These are phyloP conservation scores for Claviceps pusilla DNA, from an alignment of 2,329 filamentous ascomycete genomes.

Conservation along the genomic window DNA sequence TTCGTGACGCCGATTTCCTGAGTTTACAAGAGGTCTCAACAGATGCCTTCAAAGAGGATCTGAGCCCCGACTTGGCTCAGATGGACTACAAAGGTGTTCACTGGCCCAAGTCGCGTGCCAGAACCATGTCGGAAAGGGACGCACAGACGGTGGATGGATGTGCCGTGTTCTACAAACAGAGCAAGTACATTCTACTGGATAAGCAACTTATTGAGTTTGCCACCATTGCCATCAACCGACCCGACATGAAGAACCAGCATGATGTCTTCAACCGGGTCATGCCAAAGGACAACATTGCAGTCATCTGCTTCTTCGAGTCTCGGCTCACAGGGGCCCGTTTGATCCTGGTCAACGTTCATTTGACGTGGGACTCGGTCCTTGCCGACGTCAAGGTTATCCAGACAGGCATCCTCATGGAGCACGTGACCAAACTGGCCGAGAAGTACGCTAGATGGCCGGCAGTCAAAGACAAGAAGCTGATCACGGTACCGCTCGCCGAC, in stretches of 20 bases:
- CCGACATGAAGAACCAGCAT: slow-evolving; percentile 93
- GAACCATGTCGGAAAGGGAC: slow-evolving; percentile 83
- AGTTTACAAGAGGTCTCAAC: slow-evolving; percentile 89
- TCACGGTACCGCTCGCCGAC: slow-evolving; percentile 26
- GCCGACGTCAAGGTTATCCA: slow-evolving; percentile 95
- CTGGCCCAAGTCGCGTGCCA: slow-evolving; percentile 77
- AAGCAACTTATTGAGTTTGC: slow-evolving; percentile 90
- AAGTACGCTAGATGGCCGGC: slow-evolving; percentile 68
- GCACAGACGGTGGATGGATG: slow-evolving; percentile 87
- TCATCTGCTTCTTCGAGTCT: slow-evolving; percentile 86
- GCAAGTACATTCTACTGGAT: slow-evolving; percentile 85
- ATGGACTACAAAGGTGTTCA: slow-evolving; percentile 88
- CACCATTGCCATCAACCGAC: slow-evolving; percentile 79
- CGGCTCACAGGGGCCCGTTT: slow-evolving; percentile 75
- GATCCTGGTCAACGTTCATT: slow-evolving; percentile 85
- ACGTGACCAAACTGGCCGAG: slow-evolving; percentile 72
- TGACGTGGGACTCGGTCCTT: slow-evolving; percentile 84
- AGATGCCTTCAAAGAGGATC: slow-evolving; percentile 82
- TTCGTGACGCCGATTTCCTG: slow-evolving; percentile 72
- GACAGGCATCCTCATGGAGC: slow-evolving; percentile 87
- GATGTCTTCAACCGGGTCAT: slow-evolving; percentile 98
- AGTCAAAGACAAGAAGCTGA: slow-evolving; percentile 63
- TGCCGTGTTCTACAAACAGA: slow-evolving; percentile 90
- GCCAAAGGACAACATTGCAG: slow-evolving; percentile 94
- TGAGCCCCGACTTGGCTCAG: slow-evolving; percentile 72